Evolutionary conservation across 495 filamentous ascomycete genomes (phyloP).

Genomic region (Mytilinidion resinicola): DNA sequence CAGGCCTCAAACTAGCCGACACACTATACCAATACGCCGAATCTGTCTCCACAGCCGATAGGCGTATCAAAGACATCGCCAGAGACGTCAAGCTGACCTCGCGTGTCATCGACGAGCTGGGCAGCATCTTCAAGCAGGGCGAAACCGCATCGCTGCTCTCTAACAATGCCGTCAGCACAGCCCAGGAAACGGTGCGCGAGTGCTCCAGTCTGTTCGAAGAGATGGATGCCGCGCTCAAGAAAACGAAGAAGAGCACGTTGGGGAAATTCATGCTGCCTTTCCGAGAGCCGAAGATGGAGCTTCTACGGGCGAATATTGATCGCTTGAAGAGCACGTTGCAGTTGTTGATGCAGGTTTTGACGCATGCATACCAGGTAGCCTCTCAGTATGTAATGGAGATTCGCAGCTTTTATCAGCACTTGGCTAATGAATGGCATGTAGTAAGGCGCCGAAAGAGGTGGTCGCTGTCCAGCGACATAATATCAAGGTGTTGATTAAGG

Average conservation of each 20-base stretch:
- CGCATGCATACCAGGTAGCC: constrained; percentile 21
- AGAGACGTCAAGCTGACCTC: constrained; percentile 27
- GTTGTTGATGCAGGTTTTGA: constrained; percentile 27
- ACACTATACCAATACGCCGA: constrained; percentile 30
- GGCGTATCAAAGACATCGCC: constrained; percentile 26
- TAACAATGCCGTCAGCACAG: constrained; percentile 22
- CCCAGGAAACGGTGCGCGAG: constrained; percentile 24
- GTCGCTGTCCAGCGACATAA: constrained; percentile 20
- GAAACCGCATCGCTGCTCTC: constrained; percentile 16
- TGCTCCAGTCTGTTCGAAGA: constrained; percentile 24
- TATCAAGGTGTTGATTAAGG: constrained; percentile 18
- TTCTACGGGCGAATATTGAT: constrained; percentile 24
- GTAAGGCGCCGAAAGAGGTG: constrained; percentile 18
- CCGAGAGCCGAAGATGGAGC: constrained; percentile 23
- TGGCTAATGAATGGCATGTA: background rate
- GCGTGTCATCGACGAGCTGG: constrained; percentile 24
- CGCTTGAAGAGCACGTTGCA: constrained; percentile 27
- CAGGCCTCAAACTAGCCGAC: constrained; percentile 24
- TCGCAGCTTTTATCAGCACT: background rate
- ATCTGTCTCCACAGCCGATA: constrained; percentile 20
- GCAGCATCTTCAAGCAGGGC: constrained; percentile 16
- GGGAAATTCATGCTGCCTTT: constrained; percentile 23
- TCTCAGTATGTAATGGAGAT: constrained; percentile 14
- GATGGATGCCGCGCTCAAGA: constrained; percentile 20
- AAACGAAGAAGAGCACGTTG: constrained; percentile 15